A percentile compares a stretch with the other conserved stretches of the same genome.
These are phyloP conservation scores for Fusarium anguioides DNA, from an alignment of 2,329 filamentous ascomycete genomes.

Conservation along the genomic window DNA sequence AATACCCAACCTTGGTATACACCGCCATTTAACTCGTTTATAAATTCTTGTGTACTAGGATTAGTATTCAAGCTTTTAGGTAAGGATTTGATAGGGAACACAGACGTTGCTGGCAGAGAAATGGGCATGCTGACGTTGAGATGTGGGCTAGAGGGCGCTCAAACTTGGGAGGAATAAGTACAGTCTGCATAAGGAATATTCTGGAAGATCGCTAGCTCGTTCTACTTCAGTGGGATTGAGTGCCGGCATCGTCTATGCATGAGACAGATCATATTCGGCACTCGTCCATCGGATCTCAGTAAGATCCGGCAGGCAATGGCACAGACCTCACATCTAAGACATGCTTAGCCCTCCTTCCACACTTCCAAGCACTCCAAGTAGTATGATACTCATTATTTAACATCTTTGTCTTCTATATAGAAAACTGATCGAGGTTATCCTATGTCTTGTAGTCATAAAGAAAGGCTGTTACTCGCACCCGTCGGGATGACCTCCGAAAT, in stretches of 20 bases:
- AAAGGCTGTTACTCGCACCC: constrained; percentile 11
- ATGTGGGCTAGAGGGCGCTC: neutral
- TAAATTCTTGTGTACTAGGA: no score
- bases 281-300: neutral
- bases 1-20: neutral
- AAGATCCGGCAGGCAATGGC: neutral
- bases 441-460: neutral
- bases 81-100: neutral
- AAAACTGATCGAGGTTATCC: neutral
- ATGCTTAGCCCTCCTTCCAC: neutral
- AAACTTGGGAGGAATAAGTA: no score
- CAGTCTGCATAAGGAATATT: neutral
- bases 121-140: neutral
- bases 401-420: rapidly evolving
- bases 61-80: neutral
- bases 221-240: neutral
- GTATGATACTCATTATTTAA: rapidly evolving
- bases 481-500: constrained; percentile 20
- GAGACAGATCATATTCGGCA: neutral
- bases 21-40: constrained; percentile 9
- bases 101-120: neutral
- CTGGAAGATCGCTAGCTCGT: neutral
- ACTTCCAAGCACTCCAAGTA: rapidly evolving
- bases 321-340: neutral
- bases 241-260: neutral